Conservation (phyloP, 495 filamentous ascomycete species). For the Aspergillus taichungensis region DNA sequence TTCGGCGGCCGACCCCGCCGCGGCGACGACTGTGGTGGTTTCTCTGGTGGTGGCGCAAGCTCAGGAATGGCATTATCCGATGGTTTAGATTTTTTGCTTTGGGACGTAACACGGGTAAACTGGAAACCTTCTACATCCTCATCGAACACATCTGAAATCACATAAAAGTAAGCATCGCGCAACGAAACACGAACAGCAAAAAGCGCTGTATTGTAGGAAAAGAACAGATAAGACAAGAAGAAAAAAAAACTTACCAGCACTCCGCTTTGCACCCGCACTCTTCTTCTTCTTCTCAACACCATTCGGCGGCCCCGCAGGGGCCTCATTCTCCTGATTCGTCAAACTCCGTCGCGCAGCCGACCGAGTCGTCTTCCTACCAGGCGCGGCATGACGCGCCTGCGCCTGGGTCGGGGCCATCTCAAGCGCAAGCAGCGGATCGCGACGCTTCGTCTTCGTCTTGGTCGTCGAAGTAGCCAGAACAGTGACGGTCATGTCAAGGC, state of each 20-base stretch:
- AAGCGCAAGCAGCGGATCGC: conserved; percentile 35
- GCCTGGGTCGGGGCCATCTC: conserved; percentile 37
- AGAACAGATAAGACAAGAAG: not conserved
- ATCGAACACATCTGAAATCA: conserved; percentile 32
- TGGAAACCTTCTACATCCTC: conserved; percentile 49
- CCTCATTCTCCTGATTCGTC: conserved; percentile 25
- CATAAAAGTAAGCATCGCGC: conserved; percentile 1
- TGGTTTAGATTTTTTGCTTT: conserved; percentile 26
- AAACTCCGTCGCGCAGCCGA: conserved; percentile 34
- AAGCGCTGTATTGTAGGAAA: not conserved
- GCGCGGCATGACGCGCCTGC: conserved; percentile 33
- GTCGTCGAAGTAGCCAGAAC: conserved; percentile 30
- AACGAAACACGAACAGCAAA: not conserved
- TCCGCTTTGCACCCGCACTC: conserved; percentile 28
- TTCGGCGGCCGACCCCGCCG: conserved; percentile 33
- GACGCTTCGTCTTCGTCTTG: conserved; percentile 37
- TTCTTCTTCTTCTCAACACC: conserved; percentile 15
- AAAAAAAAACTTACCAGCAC: conserved; percentile 32
- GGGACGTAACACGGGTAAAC: conserved; percentile 41
- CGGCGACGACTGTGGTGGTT: conserved; percentile 26
- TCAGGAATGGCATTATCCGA: conserved; percentile 20
- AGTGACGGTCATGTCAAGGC: conserved; percentile 41
- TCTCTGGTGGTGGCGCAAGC: conserved; percentile 16
- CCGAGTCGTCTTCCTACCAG: conserved; percentile 20
- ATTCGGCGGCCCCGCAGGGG: no score